Evolutionary conservation across 371 early-diverging fungal genomes (phyloP).

Genomic region (Haplosporangium sp.): DNA sequence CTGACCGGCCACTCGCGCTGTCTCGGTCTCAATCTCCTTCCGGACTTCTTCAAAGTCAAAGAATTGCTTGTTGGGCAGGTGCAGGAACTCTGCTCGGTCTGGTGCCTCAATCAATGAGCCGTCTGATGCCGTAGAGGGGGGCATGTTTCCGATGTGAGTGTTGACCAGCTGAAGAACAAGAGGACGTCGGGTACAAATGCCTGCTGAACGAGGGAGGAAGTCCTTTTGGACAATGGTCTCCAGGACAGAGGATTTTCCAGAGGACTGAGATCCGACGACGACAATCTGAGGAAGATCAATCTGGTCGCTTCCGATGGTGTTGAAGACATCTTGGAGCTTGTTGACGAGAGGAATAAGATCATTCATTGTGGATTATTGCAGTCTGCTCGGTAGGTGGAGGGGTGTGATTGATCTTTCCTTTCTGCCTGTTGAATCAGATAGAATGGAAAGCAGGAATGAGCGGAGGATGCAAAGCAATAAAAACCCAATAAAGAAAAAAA

Average conservation of each 20-base stretch:
- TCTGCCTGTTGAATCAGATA: not conserved
- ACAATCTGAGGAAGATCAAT: constrained; percentile 94
- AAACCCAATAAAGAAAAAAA: not conserved
- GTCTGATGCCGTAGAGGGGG: constrained; percentile 39
- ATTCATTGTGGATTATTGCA: constrained; percentile 64
- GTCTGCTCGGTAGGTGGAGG: constrained; percentile 1
- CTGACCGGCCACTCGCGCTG: constrained; percentile 83
- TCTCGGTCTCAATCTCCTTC: constrained; percentile 91
- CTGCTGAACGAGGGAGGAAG: constrained; percentile 92
- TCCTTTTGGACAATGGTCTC: constrained; percentile 93
- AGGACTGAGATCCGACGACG: constrained; percentile 89
- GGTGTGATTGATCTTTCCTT: not conserved
- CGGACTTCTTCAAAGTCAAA: constrained; percentile 86
- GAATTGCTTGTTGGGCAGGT: constrained; percentile 80
- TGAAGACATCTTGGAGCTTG: constrained; percentile 94
- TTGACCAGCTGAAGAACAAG: constrained; percentile 90
- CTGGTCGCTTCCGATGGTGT: constrained; percentile 80
- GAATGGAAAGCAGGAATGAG: not conserved
- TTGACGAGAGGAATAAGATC: constrained; percentile 89
- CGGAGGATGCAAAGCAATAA: not conserved
- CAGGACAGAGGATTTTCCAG: constrained; percentile 93
- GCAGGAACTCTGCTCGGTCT: constrained; percentile 83
- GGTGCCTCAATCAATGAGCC: constrained; percentile 44
- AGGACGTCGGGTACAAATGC: constrained; percentile 94
- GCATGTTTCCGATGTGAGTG: constrained; percentile 54